Evolutionary conservation across 805 yeast genomes (phyloP), one percentile per base, ranked within the genome.

Genomic region (Pichia thaimueangensis): DNA sequence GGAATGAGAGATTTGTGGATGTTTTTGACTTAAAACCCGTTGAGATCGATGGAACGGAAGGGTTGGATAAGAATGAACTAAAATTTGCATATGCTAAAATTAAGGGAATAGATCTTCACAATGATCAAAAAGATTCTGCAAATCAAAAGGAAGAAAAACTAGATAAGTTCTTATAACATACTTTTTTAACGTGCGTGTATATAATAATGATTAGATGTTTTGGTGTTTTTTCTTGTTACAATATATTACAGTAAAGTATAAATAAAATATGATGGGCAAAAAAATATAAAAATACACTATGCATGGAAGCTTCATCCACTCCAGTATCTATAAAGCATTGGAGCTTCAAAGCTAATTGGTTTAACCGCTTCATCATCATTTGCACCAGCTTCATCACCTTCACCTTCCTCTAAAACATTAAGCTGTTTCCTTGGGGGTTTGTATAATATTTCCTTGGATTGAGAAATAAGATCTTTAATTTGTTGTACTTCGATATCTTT

Each of bases 291-390:
- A n/a, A n/a, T n/a, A n/a, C n/a, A n/a, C n/a, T n/a, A n/a, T n/a
- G n/a, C n/a, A 19, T 29, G 29, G 22, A 2, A 7, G 6, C 9
- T 29, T 34, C 52, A 75, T 35, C 82, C 83, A 35, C 80, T 73
- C 85, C 85, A 80, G 54, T 76, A 79, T 51, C 82, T 73, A 53
- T 78, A 80, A 35, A 73, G 61, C 53, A 76, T 80, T 7, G 85
- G 84, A 21, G 79, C 68, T 45, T 76, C 81, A 35, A 72, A 65
- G 44, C 83, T 76, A 20, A 78, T 68, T 3, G 86, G 85, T 50
- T 72, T 71, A 30, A 71, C 49, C 13, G 64, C 64, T 12, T 56
- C 62, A 35, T 31, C 25, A 1, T 16, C 12, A 13, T 30, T 30
- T 12, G 32, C 23, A 13, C 13, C 28, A 6, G 39, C 8, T 33